Evolutionary conservation across 768 basidiomycete species (phyloP).

Genomic region (Sarcodon aspratus): DNA sequence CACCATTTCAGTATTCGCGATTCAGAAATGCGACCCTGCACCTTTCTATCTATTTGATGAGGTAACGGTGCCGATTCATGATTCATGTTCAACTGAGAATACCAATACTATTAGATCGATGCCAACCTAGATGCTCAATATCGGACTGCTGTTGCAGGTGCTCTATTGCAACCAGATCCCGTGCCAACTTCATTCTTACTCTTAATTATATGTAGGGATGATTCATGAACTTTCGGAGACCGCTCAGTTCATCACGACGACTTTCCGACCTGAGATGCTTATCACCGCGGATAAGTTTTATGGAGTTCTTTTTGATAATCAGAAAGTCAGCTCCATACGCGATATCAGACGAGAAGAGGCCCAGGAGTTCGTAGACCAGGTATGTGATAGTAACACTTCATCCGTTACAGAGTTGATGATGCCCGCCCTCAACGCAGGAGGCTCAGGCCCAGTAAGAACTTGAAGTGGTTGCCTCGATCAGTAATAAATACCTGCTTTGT

Average conservation of each 20-base stretch:
- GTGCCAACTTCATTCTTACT: no score
- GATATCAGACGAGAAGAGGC: slow-evolving; percentile 86
- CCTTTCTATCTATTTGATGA: slow-evolving; percentile 99
- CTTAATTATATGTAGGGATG: slow-evolving; percentile 47
- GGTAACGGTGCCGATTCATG: slow-evolving; percentile 22
- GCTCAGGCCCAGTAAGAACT: slow-evolving; percentile 36
- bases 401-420: background rate
- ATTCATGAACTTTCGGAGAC: slow-evolving; percentile 81
- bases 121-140: slow-evolving; percentile 97
- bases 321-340: slow-evolving; percentile 86
- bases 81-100: background rate
- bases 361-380: slow-evolving; percentile 90
- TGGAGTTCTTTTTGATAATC: slow-evolving; percentile 91
- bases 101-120: slow-evolving; percentile 54
- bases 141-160: slow-evolving; percentile 90
- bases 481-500: slow-evolving; percentile 1
- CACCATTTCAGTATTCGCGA: slow-evolving; percentile 72
- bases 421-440: slow-evolving; percentile 22
- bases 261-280: slow-evolving; percentile 96
- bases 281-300: slow-evolving; percentile 95
- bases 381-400: slow-evolving; percentile 14
- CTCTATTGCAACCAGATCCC: slow-evolving; percentile 16
- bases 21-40: slow-evolving; percentile 98
- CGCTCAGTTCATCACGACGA: slow-evolving; percentile 97
- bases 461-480: background rate